Evolutionary conservation across 1,139 yeast species (phyloP).

Genomic region (Yamadazyma oceani): DNA sequence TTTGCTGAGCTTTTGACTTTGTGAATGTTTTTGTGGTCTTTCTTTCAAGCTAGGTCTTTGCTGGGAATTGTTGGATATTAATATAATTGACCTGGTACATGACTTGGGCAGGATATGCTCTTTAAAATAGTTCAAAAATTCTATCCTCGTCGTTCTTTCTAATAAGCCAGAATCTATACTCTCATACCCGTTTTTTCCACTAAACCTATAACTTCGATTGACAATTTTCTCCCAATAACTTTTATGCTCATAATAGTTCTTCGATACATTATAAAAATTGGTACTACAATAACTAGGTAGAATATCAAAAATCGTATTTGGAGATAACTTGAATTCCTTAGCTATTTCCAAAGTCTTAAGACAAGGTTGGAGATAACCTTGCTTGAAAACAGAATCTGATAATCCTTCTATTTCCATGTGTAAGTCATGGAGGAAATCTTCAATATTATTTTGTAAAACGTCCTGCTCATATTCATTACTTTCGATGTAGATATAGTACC

Average conservation of each 20-base stretch:
- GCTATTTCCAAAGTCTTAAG: conserved; percentile 19
- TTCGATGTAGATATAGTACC: conserved; percentile 50
- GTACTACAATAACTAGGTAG: conserved; percentile 27
- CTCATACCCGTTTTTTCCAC: conserved; percentile 30
- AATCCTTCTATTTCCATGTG: conserved; percentile 23
- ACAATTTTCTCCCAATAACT: conserved; percentile 50
- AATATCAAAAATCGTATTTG: conserved; percentile 22
- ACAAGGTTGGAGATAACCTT: conserved; percentile 35
- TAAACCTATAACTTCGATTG: conserved; percentile 39
- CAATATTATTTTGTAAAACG: conserved; percentile 42
- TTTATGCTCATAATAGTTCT: conserved; percentile 39
- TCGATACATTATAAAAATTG: conserved; percentile 23
- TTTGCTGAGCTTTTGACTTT: no score
- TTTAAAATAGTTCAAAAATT: conserved; percentile 33
- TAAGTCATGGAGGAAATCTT: conserved; percentile 44
- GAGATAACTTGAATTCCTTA: conserved; percentile 13
- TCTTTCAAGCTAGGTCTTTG: no score
- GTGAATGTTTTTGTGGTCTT: no score
- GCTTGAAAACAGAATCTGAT: conserved; percentile 32
- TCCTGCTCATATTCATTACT: conserved; percentile 40
- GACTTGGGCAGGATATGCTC: conserved; percentile 37
- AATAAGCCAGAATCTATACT: conserved; percentile 31
- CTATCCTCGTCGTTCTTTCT: conserved; percentile 21
- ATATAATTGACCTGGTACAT: conserved; percentile 24
- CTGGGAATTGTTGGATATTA: conserved; percentile 10